These are phyloP conservation scores for Polytrichum formosum DNA, from an alignment of 225 moss, liverwort and hornwort genomes.

Conservation along the genomic window DNA sequence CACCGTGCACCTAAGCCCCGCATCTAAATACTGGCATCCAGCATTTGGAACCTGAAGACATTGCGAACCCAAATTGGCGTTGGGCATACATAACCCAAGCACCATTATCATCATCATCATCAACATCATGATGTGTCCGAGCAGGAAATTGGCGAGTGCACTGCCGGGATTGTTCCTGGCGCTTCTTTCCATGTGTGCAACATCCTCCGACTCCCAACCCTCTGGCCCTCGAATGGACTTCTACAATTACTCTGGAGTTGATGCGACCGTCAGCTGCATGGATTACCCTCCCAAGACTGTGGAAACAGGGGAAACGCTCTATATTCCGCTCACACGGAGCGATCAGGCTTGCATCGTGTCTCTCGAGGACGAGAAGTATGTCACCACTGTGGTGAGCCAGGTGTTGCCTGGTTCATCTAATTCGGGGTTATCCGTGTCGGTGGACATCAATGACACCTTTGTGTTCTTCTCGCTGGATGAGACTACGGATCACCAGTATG, in stretches of 20 bases:
- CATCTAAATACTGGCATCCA: no score
- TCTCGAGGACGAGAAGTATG: slow-evolving; percentile 43
- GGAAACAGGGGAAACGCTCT: slow-evolving; percentile 34
- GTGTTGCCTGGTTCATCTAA: slow-evolving; percentile 33
- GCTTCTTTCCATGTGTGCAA: slow-evolving; percentile 12
- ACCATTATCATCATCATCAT: no score
- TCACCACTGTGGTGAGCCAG: slow-evolving; percentile 33
- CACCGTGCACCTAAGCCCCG: no score
- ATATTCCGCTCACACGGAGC: slow-evolving; percentile 37
- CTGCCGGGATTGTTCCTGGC: slow-evolving; percentile 5
- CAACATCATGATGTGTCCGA: not conserved
- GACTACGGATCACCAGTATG: slow-evolving; percentile 45
- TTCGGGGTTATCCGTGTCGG: slow-evolving; percentile 41
- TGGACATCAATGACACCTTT: slow-evolving; percentile 52
- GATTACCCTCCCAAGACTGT: slow-evolving; percentile 28
- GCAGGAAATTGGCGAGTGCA: slow-evolving; percentile 1
- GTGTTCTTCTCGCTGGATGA: slow-evolving; percentile 51
- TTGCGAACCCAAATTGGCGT: no score
- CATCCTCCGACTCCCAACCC: slow-evolving; percentile 5
- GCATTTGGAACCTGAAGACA: no score
- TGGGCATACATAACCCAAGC: no score
- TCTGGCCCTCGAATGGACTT: slow-evolving; percentile 34
- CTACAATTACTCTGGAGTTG: slow-evolving; percentile 53
- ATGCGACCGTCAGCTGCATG: slow-evolving; percentile 38
- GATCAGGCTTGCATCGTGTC: slow-evolving; percentile 44